A percentile compares a stretch with the other conserved stretches of the same genome.
phyloP scores from a whole-genome alignment of 495 filamentous ascomycete genomes.

The Friedmanniomyces simplex region DNA sequence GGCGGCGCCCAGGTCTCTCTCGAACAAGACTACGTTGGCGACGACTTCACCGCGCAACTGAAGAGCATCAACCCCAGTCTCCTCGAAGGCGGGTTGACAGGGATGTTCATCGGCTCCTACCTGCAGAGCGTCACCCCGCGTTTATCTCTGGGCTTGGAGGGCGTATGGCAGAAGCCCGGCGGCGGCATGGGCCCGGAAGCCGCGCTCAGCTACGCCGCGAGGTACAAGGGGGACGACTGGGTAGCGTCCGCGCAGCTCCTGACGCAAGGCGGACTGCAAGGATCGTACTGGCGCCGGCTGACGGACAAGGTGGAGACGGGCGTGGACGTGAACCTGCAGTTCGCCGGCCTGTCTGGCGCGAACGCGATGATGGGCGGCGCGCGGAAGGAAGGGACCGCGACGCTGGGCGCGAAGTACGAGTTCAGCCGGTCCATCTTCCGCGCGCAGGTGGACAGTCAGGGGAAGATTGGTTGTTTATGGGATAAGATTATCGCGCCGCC shows the following conservation, averaged over 20 bases:
- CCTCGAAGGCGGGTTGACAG: constrained; percentile 83
- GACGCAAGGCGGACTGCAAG: constrained; percentile 69
- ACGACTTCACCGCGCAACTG: constrained; percentile 81
- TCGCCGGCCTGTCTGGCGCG: constrained; percentile 52
- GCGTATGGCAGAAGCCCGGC: constrained; percentile 80
- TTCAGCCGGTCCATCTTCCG: constrained; percentile 91
- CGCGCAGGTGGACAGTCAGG: constrained; percentile 88
- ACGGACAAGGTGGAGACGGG: constrained; percentile 95
- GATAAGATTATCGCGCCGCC: constrained; percentile 91
- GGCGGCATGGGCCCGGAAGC: constrained; percentile 72
- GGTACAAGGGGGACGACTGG: constrained; percentile 85
- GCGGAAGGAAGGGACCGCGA: constrained; percentile 76
- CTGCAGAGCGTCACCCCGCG: constrained; percentile 84
- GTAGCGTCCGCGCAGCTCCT: constrained; percentile 79
- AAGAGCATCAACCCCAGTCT: constrained; percentile 90
- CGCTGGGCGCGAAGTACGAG: constrained; percentile 94
- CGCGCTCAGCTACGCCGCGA: constrained; percentile 73
- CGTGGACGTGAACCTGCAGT: constrained; percentile 83
- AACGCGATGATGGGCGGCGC: constrained; percentile 38
- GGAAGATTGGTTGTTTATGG: constrained; percentile 81
- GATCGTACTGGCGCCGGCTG: constrained; percentile 90
- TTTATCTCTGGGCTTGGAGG: constrained; percentile 80
- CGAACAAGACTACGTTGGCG: constrained; percentile 87
- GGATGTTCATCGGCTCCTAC: constrained; percentile 90
- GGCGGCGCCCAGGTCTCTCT: constrained; percentile 73